These are phyloP conservation scores for Mortierella alpina DNA, from an alignment of 192 early-diverging fungal species.

Conservation along the genomic window DNA sequence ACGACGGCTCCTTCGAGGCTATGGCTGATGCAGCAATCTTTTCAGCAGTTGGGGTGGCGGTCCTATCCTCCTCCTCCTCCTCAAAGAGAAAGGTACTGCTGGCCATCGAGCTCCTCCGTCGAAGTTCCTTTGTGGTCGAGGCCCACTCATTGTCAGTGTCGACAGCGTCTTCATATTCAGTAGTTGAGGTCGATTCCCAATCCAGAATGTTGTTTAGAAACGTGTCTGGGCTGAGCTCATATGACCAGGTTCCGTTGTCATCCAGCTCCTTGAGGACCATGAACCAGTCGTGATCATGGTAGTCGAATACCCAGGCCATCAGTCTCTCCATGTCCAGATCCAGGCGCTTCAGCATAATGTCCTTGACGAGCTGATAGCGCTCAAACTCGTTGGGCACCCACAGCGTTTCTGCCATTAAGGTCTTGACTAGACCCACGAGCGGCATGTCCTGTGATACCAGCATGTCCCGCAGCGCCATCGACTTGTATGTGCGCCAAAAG, in stretches of 20 bases:
- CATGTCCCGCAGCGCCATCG: constrained; percentile 31
- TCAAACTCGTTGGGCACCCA: constrained; percentile 49
- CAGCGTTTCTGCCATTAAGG: constrained; percentile 33
- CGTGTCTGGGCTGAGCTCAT: constrained; percentile 28
- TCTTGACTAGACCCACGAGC: constrained; percentile 34
- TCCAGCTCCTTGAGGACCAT: constrained; percentile 39
- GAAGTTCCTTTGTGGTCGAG: constrained; percentile 28
- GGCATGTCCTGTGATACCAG: constrained; percentile 47
- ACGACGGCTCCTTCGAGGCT: not conserved
- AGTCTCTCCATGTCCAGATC: constrained; percentile 27
- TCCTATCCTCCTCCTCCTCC: constrained; percentile 13
- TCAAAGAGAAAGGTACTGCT: constrained; percentile 4
- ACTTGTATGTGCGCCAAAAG: constrained; percentile 44
- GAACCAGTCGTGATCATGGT: constrained; percentile 48
- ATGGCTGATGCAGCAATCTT: not conserved
- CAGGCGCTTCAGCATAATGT: constrained; percentile 35
- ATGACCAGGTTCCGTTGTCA: constrained; percentile 35
- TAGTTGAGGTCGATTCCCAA: constrained; percentile 47
- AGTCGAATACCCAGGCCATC: constrained; percentile 40
- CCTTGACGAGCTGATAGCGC: constrained; percentile 42
- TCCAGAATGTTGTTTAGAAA: constrained; percentile 40
- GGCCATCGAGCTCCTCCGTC: constrained; percentile 32
- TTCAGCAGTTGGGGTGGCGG: constrained; percentile 25
- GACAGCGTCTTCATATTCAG: constrained; percentile 45
- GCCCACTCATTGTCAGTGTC: constrained; percentile 47